These are phyloP conservation scores for Raddia distichophylla DNA, from an alignment of 176 grass and related monocot genomes.

Conservation along the genomic window DNA sequence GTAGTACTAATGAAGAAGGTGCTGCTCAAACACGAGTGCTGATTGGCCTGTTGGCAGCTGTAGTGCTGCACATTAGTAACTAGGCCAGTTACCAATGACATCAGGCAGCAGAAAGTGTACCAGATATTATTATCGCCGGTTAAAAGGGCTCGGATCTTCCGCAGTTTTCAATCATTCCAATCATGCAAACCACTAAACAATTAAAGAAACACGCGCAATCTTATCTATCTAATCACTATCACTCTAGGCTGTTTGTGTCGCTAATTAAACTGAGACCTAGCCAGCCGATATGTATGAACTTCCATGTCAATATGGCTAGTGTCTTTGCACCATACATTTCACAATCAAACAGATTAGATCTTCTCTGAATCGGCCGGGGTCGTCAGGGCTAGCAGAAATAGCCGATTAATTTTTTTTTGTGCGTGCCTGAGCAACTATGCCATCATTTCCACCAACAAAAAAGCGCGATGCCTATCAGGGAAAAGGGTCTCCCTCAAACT, in stretches of 20 bases:
- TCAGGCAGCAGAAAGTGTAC: conserved; percentile 40
- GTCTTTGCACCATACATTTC: conserved; percentile 59
- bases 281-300: conserved; percentile 34
- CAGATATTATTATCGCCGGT: conserved; percentile 32
- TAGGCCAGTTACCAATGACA: conserved; percentile 41
- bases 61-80: conserved; percentile 55
- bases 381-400: conserved; percentile 17
- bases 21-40: background rate
- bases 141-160: conserved; percentile 1
- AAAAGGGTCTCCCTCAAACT: conserved; percentile 34
- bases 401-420: background rate
- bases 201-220: conserved; percentile 38
- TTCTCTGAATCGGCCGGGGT: background rate
- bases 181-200: conserved; percentile 58
- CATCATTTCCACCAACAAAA: conserved; percentile 37
- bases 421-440: conserved; percentile 1
- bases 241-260: conserved; percentile 10
- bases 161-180: conserved; percentile 43
- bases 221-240: conserved; percentile 58
- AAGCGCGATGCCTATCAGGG: conserved; percentile 43
- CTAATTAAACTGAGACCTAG: conserved; percentile 49
- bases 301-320: conserved; percentile 40
- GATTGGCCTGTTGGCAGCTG: conserved; percentile 37
- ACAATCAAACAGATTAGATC: conserved; percentile 45
- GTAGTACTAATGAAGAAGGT: background rate